Base-by-base conservation (phyloP, 2,329 filamentous ascomycete genomes). In the Trichoderma pleuroti region DNA sequence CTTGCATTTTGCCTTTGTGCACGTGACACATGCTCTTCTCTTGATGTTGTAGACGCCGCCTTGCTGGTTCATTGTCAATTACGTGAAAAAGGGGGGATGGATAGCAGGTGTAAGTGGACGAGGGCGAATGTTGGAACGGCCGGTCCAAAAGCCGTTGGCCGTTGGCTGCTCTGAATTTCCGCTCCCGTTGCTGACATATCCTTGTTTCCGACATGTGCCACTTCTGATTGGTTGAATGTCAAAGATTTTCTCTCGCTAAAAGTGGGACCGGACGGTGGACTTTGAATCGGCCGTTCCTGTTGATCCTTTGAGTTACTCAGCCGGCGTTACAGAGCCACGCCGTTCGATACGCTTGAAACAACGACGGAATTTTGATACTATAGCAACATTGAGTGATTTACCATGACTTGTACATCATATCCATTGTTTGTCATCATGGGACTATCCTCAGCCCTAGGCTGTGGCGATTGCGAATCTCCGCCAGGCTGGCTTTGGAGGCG, bases 21-120 rank as follows among this genome's bases (percentile, higher is more conserved):
- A 72, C n/a, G 70, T 66, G 46, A 72, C 70, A 24, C 70, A 72
- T 16, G 70, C 70, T 21, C 70, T 54, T 36, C 70, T 70, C 60
- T 72, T 72, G 16, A 61, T 21, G 5, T 34, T 24, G 34, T 21
- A 34, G 32, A 39, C 57, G 12, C 12, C 28, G 14, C 60, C 32
- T 8, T 12, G 30, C 4, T n/a, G 18, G 32, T 65, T 66, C 67
- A 65, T 32, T 12, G 32, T 49, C 26, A 26, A 28, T 26, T 36
- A 36, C 30, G 5, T 16, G 24, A 14, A 39, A 30, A 21, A 3
- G 24, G 11, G 4, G 24, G 11, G 24, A 12, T 30, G 63, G 8
- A 21, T 28, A 26, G 14, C 21, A 34, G n/a, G 49, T 61, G 24
- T 39, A 39, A 39, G 24, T 39, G 36, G 24, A 28, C 16, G 14